Conservation (phyloP, 306 rosid genomes). For the Lotus japonicus region DNA sequence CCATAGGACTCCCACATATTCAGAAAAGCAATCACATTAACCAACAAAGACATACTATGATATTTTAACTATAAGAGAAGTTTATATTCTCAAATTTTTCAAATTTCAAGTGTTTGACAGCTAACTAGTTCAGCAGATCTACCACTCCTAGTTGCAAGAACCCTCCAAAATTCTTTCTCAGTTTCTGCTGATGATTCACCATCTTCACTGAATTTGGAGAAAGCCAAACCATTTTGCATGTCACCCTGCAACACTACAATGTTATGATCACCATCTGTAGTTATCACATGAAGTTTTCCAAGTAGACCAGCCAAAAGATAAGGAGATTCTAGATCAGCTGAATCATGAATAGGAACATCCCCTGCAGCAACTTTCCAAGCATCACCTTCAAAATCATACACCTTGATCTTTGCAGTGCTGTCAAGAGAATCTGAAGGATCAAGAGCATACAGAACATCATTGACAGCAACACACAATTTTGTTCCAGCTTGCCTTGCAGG, state of each 20-base stretch:
- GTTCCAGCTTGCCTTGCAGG: conserved; percentile 45
- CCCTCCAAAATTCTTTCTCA: too few relatives aligned
- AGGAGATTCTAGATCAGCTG: conserved; percentile 35
- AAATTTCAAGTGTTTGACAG: too few relatives aligned
- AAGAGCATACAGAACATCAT: conserved; percentile 30
- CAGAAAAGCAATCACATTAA: conserved; percentile 7
- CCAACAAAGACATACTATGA: background rate
- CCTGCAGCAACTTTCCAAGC: conserved; percentile 40
- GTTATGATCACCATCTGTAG: conserved; percentile 34
- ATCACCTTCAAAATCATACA: conserved; percentile 34
- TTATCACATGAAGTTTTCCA: conserved; percentile 37
- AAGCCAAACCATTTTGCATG: conserved; percentile 20
- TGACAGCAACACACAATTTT: conserved; percentile 24
- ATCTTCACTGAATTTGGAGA: background rate
- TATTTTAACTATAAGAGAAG: too few relatives aligned
- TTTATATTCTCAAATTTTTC: too few relatives aligned
- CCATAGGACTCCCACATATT: too few relatives aligned
- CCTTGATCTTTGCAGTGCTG: conserved; percentile 25
- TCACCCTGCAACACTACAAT: conserved; percentile 33
- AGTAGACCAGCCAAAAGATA: conserved; percentile 38
- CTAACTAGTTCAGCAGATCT: too few relatives aligned
- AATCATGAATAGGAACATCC: conserved; percentile 33
- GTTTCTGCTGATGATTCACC: too few relatives aligned
- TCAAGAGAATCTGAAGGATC: conserved; percentile 35
- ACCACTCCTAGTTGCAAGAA: too few relatives aligned